Conservation (phyloP, 306 rosid species). For the Geum urbanum region DNA sequence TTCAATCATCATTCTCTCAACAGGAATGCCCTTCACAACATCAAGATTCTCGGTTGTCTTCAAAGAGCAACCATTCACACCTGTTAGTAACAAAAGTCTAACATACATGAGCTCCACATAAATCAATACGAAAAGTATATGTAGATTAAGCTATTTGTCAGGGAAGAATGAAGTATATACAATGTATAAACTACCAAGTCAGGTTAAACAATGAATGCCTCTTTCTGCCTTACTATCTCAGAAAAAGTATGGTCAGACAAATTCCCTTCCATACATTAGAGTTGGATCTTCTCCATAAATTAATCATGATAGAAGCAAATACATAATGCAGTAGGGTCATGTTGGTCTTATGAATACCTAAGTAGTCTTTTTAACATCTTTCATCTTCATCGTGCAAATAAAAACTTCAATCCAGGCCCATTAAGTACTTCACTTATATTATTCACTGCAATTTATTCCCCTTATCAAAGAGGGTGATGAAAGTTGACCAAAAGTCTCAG, state of each 20-base stretch:
- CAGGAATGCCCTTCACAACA: conserved; percentile 72
- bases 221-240: not conserved
- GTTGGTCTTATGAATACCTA: not conserved
- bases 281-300: not conserved
- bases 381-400: not conserved
- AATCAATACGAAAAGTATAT: not conserved
- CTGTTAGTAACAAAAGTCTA: conserved; percentile 36
- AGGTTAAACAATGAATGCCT: not conserved
- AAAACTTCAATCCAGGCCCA: not conserved
- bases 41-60: conserved; percentile 75
- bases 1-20: conserved; percentile 88
- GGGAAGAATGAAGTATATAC: no score
- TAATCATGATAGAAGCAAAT: not conserved
- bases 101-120: conserved; percentile 18
- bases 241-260: not conserved
- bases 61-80: conserved; percentile 86
- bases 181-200: not conserved
- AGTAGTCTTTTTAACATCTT: not conserved
- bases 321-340: not conserved
- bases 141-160: not conserved
- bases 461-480: not conserved
- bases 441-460: not conserved
- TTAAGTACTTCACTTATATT: not conserved
- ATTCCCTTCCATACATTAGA: not conserved
- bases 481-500: not conserved